Percentiles rank a stretch among this genome's conserved stretches.
phyloP scores from a whole-genome alignment of 2,329 filamentous ascomycete genomes.

The Triangularia setosa region DNA sequence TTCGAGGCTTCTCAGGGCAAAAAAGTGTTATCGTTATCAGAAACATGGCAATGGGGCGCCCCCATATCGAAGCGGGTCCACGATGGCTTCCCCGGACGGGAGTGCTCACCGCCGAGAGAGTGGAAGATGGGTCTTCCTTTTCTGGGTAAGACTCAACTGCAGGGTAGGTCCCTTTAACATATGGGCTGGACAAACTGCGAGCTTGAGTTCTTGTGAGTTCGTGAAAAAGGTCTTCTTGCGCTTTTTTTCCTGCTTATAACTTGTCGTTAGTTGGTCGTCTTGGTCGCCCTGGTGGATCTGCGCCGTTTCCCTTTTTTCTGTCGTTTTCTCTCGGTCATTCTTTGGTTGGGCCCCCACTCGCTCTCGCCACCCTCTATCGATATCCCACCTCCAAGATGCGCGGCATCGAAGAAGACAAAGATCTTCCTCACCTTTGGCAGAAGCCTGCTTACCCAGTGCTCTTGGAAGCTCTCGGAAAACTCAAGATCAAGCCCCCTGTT shows the following conservation, averaged over 20 bases:
- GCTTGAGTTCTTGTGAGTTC: not conserved
- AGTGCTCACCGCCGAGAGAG: not conserved
- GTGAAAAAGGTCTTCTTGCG: not conserved
- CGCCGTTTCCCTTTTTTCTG: not conserved
- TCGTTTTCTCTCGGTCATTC: not conserved
- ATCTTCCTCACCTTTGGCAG: constrained; percentile 80
- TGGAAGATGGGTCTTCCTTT: not conserved
- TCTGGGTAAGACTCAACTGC: not conserved
- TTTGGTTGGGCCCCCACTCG: not conserved
- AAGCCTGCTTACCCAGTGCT: constrained; percentile 65
- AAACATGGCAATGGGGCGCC: not conserved
- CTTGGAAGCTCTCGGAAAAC: constrained; percentile 59
- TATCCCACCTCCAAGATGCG: constrained; percentile 5
- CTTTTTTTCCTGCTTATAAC: not conserved
- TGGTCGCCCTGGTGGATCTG: not conserved
- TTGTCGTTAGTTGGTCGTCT: not conserved
- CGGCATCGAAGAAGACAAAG: constrained; percentile 47
- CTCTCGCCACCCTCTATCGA: not conserved
- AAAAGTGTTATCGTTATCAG: not conserved
- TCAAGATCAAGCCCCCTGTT: constrained; percentile 63
- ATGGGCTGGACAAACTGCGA: not conserved
- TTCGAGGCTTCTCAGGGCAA: not conserved
- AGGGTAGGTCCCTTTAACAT: not conserved
- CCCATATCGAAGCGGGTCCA: not conserved
- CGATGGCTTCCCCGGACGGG: constrained; percentile 4